phyloP scores from a whole-genome alignment of 2,329 filamentous ascomycete species.

The Incumbomyces lentus region DNA sequence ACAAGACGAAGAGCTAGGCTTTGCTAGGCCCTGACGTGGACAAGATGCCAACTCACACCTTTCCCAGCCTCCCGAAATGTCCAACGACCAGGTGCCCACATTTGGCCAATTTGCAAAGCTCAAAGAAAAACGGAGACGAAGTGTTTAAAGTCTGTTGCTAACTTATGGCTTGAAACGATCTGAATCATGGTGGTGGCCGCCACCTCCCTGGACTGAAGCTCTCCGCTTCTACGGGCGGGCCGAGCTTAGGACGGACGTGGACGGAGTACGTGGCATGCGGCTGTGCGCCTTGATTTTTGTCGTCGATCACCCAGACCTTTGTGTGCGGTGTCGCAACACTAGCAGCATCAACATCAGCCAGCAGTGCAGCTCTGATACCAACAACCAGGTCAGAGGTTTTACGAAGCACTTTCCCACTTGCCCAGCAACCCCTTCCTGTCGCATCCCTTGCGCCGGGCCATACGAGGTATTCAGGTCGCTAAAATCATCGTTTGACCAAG shows the following conservation, averaged over 20 bases:
- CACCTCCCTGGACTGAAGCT: background rate
- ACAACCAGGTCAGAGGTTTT: background rate
- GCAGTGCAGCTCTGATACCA: background rate
- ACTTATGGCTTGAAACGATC: background rate
- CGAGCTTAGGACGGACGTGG: too few relatives aligned
- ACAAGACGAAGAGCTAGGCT: background rate
- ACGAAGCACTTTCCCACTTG: too few relatives aligned
- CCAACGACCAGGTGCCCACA: background rate
- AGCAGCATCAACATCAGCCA: background rate
- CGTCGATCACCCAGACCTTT: background rate
- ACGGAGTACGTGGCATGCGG: background rate
- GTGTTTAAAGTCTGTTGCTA: background rate
- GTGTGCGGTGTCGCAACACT: background rate
- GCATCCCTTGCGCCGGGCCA: too few relatives aligned
- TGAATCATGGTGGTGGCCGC: background rate
- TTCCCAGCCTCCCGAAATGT: background rate
- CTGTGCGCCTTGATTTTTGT: conserved; percentile 4
- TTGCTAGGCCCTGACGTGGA: background rate
- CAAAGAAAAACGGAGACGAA: background rate
- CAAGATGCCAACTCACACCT: background rate
- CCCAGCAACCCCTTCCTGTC: too few relatives aligned
- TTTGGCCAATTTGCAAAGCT: background rate
- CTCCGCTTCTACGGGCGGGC: background rate
- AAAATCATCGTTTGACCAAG: too few relatives aligned
- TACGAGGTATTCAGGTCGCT: too few relatives aligned